These are phyloP conservation scores for Boletus rufocinnamomeus DNA, from an alignment of 768 basidiomycete genomes.

Conservation along the genomic window DNA sequence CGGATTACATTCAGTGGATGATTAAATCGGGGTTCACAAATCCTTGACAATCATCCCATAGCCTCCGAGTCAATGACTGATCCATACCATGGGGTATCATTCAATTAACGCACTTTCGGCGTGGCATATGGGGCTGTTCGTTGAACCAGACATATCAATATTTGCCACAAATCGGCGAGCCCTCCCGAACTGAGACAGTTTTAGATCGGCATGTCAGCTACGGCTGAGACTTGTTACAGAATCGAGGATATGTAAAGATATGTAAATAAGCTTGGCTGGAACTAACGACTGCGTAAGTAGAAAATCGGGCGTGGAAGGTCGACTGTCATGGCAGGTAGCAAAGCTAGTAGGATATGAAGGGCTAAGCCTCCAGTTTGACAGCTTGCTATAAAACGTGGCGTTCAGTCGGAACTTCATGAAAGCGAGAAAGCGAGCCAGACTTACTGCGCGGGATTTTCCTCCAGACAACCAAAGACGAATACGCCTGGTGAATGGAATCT, in stretches of 20 bases:
- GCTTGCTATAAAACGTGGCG: neutral
- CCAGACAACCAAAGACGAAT: constrained; percentile 9
- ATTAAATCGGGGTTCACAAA: no score
- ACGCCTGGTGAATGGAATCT: constrained; percentile 16
- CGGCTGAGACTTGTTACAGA: no score
- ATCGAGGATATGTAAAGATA: neutral
- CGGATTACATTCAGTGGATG: no score
- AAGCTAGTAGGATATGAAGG: neutral
- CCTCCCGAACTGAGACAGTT: neutral
- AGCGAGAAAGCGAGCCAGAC: neutral
- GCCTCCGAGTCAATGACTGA: no score
- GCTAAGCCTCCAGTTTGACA: neutral
- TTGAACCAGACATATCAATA: neutral
- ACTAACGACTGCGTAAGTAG: neutral
- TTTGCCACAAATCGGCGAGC: neutral
- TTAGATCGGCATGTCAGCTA: neutral
- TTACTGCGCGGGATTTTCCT: constrained; percentile 14
- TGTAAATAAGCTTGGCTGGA: neutral
- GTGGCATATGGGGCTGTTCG: no score
- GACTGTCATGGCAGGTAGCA: neutral
- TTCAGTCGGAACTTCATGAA: neutral
- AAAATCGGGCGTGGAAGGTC: neutral
- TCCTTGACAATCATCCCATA: no score
- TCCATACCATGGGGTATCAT: no score
- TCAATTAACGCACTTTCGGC: no score